Conservation (phyloP, 306 rosid genomes). For the Herpetospermum pedunculosum region DNA sequence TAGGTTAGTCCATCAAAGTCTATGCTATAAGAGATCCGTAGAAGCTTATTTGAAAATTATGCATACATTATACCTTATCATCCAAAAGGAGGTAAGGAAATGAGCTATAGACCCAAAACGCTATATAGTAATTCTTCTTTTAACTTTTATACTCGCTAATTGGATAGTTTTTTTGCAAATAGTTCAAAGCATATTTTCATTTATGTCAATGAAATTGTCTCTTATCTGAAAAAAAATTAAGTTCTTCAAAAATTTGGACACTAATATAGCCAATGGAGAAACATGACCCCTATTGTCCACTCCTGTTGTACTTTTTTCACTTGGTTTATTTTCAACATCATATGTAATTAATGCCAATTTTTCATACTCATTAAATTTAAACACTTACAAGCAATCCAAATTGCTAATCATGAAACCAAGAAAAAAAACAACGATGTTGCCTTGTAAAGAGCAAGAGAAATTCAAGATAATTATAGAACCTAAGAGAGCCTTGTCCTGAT, state of each 20-base stretch:
- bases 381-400: neutral
- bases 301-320: neutral
- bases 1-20: neutral
- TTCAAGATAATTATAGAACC: neutral
- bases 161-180: neutral
- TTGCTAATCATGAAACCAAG: neutral
- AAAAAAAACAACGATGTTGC: neutral
- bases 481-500: neutral
- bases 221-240: neutral
- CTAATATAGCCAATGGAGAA: neutral
- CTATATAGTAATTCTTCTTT: neutral
- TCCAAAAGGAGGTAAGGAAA: neutral
- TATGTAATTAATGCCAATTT: neutral
- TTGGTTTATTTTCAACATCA: neutral
- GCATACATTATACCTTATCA: neutral
- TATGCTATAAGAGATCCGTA: neutral
- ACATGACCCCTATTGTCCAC: neutral
- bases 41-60: neutral
- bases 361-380: neutral
- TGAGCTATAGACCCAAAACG: neutral
- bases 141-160: neutral
- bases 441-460: neutral
- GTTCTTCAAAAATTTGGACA: neutral
- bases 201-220: neutral
- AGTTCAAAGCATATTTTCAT: neutral